Evolutionary conservation across 164 flowering plant species (phyloP).

Genomic region (Hamamelis virginiana): DNA sequence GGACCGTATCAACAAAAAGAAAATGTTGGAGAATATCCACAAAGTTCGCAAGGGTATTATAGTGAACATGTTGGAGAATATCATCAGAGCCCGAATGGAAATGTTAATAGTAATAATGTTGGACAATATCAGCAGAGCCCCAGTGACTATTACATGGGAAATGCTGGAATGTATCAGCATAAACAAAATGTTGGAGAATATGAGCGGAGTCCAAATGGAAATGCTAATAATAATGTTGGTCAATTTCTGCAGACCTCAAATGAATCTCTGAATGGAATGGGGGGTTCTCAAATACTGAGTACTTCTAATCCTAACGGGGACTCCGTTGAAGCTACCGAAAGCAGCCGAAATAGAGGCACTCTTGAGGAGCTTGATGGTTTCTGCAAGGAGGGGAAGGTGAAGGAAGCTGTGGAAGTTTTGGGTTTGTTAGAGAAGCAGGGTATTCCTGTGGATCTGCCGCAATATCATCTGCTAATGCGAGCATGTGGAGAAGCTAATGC

Average conservation of each 20-base stretch:
- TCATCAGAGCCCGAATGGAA: background rate
- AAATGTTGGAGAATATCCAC: background rate
- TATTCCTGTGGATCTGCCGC: constrained; percentile 41
- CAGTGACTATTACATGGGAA: background rate
- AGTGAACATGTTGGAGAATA: background rate
- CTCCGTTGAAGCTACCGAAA: constrained; percentile 25
- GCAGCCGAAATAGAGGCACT: constrained; percentile 27
- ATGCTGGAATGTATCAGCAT: background rate
- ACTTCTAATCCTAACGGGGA: constrained; percentile 12
- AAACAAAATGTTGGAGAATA: background rate
- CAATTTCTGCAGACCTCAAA: constrained; percentile 1
- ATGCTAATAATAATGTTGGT: constrained; percentile 7
- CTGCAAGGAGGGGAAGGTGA: constrained; percentile 51
- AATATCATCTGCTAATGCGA: constrained; percentile 44
- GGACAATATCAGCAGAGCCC: background rate
- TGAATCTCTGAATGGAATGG: constrained; percentile 8
- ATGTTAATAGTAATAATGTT: background rate
- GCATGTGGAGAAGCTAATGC: constrained; percentile 59
- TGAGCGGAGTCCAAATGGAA: constrained; percentile 4
- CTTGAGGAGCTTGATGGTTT: constrained; percentile 57
- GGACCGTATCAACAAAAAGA: background rate
- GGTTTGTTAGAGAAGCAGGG: constrained; percentile 37
- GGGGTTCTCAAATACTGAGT: constrained; percentile 2
- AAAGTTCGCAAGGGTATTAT: background rate
- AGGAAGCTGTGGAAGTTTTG: constrained; percentile 66